phyloP scores from a whole-genome alignment of 2,329 filamentous ascomycete genomes.

The Colletotrichum sp. region DNA sequence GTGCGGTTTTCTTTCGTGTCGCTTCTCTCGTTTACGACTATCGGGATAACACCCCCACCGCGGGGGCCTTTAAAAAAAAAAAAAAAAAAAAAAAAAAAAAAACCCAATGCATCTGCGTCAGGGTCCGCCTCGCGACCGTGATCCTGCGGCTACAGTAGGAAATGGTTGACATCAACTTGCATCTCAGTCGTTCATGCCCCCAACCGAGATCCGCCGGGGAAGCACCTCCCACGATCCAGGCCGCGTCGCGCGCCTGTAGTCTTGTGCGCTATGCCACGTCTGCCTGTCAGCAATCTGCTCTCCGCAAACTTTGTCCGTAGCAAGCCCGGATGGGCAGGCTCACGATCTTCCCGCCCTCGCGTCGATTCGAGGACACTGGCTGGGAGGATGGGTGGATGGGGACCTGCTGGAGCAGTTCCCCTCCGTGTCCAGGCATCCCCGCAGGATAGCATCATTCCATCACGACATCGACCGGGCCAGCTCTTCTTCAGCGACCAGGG shows the following conservation, averaged over 20 bases:
- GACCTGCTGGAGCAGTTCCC: background rate
- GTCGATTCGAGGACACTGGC: conserved; percentile 12
- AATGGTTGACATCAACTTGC: conserved; percentile 15
- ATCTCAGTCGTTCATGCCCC: conserved; percentile 15
- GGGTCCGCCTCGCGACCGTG: background rate
- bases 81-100: no score
- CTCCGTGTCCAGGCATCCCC: conserved; percentile 11
- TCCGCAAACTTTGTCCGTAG: conserved; percentile 20
- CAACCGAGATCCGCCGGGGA: conserved; percentile 21
- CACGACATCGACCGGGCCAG: conserved; percentile 18
- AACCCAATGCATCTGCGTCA: background rate
- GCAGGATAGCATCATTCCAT: conserved; percentile 16
- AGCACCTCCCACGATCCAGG: conserved; percentile 19
- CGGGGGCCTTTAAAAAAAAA: no score
- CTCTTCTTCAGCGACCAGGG: conserved; percentile 19
- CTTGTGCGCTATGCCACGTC: conserved; percentile 10
- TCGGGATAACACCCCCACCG: no score
- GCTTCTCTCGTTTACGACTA: no score
- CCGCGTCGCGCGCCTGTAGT: conserved; percentile 17
- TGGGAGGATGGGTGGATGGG: conserved; percentile 11
- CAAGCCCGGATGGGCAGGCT: conserved; percentile 13
- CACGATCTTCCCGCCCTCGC: conserved; percentile 19
- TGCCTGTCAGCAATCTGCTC: conserved; percentile 16
- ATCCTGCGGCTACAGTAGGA: background rate
- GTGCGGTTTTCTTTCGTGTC: no score